Evolutionary conservation across 2,329 filamentous ascomycete species (phyloP).

Genomic region (Aspergillus niger): DNA sequence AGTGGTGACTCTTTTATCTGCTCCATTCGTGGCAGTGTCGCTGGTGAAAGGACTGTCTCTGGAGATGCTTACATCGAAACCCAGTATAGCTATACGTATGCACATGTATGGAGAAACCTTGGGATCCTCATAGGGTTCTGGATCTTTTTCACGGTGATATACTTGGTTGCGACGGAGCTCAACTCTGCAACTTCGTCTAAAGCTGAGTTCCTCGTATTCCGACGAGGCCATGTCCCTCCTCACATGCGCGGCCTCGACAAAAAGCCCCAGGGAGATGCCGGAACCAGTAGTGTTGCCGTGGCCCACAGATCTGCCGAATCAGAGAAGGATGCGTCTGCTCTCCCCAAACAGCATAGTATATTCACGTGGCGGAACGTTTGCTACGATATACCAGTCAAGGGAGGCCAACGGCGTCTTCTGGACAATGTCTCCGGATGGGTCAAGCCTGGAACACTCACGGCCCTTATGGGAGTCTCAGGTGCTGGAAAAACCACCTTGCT

Average conservation of each 20-base stretch:
- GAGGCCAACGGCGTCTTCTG: slow-evolving; percentile 53
- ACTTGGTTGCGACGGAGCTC: slow-evolving; percentile 65
- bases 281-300: slow-evolving; percentile 18
- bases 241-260: slow-evolving; percentile 32
- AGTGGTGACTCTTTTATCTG: slow-evolving; percentile 56
- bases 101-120: slow-evolving; percentile 67
- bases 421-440: slow-evolving; percentile 59
- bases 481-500: slow-evolving; percentile 65
- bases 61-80: slow-evolving; percentile 63
- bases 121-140: slow-evolving; percentile 68
- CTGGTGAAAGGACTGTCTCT: slow-evolving; percentile 57
- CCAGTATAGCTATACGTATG: slow-evolving; percentile 59
- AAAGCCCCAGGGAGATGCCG: slow-evolving; percentile 20
- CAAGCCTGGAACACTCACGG: slow-evolving; percentile 58
- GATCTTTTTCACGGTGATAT: slow-evolving; percentile 63
- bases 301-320: slow-evolving; percentile 15
- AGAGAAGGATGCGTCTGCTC: slow-evolving; percentile 23
- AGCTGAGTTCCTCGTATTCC: slow-evolving; percentile 71
- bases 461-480: slow-evolving; percentile 63
- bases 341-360: slow-evolving; percentile 41
- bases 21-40: slow-evolving; percentile 55
- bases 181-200: slow-evolving; percentile 65
- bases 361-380: slow-evolving; percentile 58
- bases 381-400: slow-evolving; percentile 57
- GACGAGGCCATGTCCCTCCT: slow-evolving; percentile 54